These are phyloP conservation scores for Pyrenochaeta sp. DNA, from an alignment of 2,329 filamentous ascomycete species.

Conservation along the genomic window DNA sequence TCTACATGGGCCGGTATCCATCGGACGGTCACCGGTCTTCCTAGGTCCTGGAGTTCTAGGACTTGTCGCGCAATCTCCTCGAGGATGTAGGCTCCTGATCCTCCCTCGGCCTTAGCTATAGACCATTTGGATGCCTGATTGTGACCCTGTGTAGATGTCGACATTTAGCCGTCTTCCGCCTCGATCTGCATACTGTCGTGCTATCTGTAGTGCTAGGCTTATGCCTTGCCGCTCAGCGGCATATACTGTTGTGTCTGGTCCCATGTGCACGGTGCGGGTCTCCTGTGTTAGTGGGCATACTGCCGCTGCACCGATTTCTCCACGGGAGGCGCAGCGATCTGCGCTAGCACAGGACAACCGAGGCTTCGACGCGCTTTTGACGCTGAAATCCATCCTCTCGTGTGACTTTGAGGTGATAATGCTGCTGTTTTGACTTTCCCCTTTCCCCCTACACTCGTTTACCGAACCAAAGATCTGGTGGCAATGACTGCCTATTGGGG, in stretches of 20 bases:
- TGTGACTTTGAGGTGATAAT: too few relatives aligned
- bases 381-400: too few relatives aligned
- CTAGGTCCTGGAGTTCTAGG: constrained; percentile 10
- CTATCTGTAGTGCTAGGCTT: constrained; percentile 23
- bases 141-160: constrained; percentile 25
- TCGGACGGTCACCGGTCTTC: constrained; percentile 11
- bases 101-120: constrained; percentile 16
- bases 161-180: constrained; percentile 8
- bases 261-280: constrained; percentile 15
- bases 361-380: too few relatives aligned
- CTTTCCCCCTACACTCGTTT: too few relatives aligned
- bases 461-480: too few relatives aligned
- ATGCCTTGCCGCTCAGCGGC: constrained; percentile 18
- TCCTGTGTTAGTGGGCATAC: constrained; percentile 20
- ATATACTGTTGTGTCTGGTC: constrained; percentile 15
- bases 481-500: too few relatives aligned
- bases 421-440: too few relatives aligned
- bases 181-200: constrained; percentile 16
- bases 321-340: too few relatives aligned
- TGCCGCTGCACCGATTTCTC: constrained; percentile 18
- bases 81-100: constrained; percentile 20
- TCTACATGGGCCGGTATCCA: constrained; percentile 12
- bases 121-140: constrained; percentile 22
- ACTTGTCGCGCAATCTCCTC: constrained; percentile 18
- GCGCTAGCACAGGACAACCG: too few relatives aligned